These are phyloP conservation scores for Ceratopteris richardii DNA, from an alignment of 75 land plant genomes.

Conservation along the genomic window DNA sequence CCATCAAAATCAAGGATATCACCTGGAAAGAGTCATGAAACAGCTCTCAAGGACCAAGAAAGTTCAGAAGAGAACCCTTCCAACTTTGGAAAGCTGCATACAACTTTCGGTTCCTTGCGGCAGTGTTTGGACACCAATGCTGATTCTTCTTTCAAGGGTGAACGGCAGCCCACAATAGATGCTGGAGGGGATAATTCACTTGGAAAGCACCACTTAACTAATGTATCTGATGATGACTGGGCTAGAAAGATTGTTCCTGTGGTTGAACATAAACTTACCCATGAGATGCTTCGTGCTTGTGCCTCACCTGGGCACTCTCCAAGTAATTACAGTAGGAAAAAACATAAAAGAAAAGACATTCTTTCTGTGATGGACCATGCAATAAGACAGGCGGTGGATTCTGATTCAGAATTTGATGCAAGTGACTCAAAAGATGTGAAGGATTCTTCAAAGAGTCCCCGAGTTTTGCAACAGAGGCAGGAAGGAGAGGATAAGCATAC, in stretches of 20 bases:
- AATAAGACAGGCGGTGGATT: slow-evolving; percentile 2
- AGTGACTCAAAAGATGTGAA: not conserved
- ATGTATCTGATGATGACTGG: not conserved
- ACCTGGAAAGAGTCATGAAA: not conserved
- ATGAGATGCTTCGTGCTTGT: not conserved
- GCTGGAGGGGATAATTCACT: not conserved
- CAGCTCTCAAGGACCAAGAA: not conserved
- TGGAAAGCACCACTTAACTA: not conserved
- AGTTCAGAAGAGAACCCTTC: not conserved
- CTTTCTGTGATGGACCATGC: slow-evolving; percentile 1
- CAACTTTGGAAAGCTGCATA: not conserved
- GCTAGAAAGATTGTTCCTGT: not conserved
- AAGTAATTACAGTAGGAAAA: not conserved
- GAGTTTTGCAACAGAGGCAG: slow-evolving; percentile 4
- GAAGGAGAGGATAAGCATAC: not conserved
- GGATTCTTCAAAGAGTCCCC: not conserved
- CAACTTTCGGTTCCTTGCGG: not conserved
- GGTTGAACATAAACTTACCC: not conserved
- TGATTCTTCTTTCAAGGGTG: not conserved
- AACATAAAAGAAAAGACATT: not conserved
- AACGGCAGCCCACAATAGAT: not conserved
- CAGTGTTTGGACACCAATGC: too few species aligned
- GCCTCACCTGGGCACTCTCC: slow-evolving; percentile 1
- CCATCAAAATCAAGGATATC: not conserved
- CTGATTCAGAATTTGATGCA: not conserved